phyloP scores from a whole-genome alignment of 306 rosid species.

The Prunus salicina region DNA sequence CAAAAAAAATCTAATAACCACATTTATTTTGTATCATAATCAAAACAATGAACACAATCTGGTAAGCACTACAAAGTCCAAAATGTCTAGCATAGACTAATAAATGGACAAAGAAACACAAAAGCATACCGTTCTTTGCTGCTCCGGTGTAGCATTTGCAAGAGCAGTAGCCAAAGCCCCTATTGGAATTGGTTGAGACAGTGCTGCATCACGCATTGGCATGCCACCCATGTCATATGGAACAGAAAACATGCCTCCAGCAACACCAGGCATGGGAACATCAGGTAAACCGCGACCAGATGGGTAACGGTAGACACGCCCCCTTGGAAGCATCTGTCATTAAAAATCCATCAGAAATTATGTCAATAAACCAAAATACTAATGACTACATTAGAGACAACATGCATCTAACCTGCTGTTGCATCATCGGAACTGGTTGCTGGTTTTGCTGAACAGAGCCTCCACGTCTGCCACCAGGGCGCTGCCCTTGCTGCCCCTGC shows the following conservation, averaged over 20 bases:
- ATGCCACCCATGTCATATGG: conserved; percentile 85
- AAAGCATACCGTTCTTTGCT: conserved; percentile 84
- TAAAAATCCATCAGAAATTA: conserved; percentile 16
- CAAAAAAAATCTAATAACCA: background rate
- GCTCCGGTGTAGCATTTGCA: conserved; percentile 93
- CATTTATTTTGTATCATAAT: background rate
- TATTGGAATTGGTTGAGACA: conserved; percentile 76
- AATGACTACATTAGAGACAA: background rate
- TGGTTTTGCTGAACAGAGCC: conserved; percentile 82
- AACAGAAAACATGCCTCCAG: conserved; percentile 95
- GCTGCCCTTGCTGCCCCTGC: conserved; percentile 94
- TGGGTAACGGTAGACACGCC: conserved; percentile 89
- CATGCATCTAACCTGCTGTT: conserved; percentile 66
- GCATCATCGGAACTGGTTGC: conserved; percentile 88
- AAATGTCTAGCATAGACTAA: background rate
- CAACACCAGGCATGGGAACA: conserved; percentile 86
- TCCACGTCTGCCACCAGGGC: conserved; percentile 92
- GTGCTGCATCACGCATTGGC: conserved; percentile 73
- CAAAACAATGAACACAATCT: background rate
- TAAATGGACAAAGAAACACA: background rate
- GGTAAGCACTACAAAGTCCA: too few relatives aligned
- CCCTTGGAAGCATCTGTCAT: conserved; percentile 87
- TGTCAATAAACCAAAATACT: background rate
- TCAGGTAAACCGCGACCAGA: conserved; percentile 86
- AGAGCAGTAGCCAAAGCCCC: conserved; percentile 95